Percentiles rank a stretch among this genome's conserved stretches.
These are phyloP conservation scores for Juglanconis juglandina DNA, from an alignment of 2,329 filamentous ascomycete genomes.

Conservation along the genomic window DNA sequence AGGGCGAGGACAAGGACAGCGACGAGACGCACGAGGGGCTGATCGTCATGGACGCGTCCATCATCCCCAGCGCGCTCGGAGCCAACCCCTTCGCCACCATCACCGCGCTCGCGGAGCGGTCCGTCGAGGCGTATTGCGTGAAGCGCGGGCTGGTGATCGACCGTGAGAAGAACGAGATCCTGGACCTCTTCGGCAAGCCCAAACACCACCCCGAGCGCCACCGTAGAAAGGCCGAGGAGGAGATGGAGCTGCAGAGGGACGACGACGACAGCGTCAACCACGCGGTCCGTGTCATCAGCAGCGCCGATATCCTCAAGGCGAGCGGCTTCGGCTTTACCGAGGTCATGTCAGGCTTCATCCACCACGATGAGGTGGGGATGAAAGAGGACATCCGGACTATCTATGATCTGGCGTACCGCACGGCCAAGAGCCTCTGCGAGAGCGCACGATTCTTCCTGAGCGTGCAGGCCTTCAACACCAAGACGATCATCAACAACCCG, in stretches of 20 bases:
- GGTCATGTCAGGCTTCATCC: conserved; percentile 61
- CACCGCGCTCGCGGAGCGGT: conserved; percentile 63
- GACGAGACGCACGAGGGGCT: conserved; percentile 53
- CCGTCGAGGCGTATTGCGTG: conserved; percentile 49
- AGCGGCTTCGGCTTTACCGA: conserved; percentile 60
- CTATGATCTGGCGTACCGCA: conserved; percentile 51
- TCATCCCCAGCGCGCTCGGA: conserved; percentile 58
- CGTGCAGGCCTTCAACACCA: conserved; percentile 52
- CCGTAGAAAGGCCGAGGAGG: conserved; percentile 7
- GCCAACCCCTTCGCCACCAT: conserved; percentile 70
- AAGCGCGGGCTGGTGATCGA: conserved; percentile 42
- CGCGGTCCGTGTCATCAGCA: conserved; percentile 36
- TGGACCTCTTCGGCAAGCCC: conserved; percentile 55
- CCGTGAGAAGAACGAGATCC: conserved; percentile 40
- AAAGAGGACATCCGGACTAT: conserved; percentile 45
- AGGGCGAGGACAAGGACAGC: conserved; percentile 28
- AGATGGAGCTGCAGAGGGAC: conserved; percentile 18
- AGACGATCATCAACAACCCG: conserved; percentile 42
- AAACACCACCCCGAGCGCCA: conserved; percentile 26
- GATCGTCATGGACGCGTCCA: conserved; percentile 58
- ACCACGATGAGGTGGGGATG: conserved; percentile 43
- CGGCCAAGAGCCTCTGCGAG: conserved; percentile 51
- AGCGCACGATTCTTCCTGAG: conserved; percentile 57
- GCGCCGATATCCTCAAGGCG: conserved; percentile 41
- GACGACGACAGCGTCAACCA: conserved; percentile 33